These are phyloP conservation scores for Garcia nutans DNA, from an alignment of 345 rosid species.

Conservation along the genomic window DNA sequence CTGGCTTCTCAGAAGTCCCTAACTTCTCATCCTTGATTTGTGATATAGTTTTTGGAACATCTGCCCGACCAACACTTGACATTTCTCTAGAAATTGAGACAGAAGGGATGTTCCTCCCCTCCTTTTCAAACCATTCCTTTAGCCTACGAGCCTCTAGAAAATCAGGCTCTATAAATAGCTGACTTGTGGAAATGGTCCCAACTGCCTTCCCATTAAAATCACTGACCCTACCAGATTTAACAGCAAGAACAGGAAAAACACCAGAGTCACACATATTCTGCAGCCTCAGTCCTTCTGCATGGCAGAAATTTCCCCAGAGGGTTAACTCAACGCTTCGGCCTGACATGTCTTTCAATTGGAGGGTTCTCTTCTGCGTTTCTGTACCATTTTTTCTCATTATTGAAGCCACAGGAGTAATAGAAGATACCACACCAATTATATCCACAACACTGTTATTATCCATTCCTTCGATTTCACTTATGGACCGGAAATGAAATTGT, in stretches of 20 bases:
- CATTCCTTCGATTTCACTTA: slow-evolving; percentile 68
- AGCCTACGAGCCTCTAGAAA: slow-evolving; percentile 62
- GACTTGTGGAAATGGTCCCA: slow-evolving; percentile 74
- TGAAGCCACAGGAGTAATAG: slow-evolving; percentile 52
- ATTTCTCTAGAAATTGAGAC: slow-evolving; percentile 76
- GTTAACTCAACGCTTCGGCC: slow-evolving; percentile 81
- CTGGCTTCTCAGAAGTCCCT: slow-evolving; percentile 92
- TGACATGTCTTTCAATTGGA: slow-evolving; percentile 82
- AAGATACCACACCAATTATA: slow-evolving; percentile 67
- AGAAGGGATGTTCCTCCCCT: slow-evolving; percentile 57
- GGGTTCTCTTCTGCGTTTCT: slow-evolving; percentile 75
- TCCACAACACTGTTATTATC: slow-evolving; percentile 61
- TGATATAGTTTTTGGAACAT: slow-evolving; percentile 60
- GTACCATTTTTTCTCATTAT: slow-evolving; percentile 73
- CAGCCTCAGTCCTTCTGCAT: slow-evolving; percentile 66
- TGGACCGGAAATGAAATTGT: slow-evolving; percentile 67
- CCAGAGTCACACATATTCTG: slow-evolving; percentile 82
- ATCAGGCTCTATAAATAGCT: slow-evolving; percentile 71
- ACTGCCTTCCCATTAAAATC: slow-evolving; percentile 85
- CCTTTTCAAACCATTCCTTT: slow-evolving; percentile 75
- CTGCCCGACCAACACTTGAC: slow-evolving; percentile 48
- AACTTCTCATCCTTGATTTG: slow-evolving; percentile 89
- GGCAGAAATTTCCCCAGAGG: slow-evolving; percentile 83
- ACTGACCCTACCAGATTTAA: slow-evolving; percentile 68
- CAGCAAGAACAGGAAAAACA: slow-evolving; percentile 65